Percentiles rank a stretch among this genome's conserved stretches.
Conservation (phyloP, 1,284 basidiomycete species). For the Rhodotorula sp. region DNA sequence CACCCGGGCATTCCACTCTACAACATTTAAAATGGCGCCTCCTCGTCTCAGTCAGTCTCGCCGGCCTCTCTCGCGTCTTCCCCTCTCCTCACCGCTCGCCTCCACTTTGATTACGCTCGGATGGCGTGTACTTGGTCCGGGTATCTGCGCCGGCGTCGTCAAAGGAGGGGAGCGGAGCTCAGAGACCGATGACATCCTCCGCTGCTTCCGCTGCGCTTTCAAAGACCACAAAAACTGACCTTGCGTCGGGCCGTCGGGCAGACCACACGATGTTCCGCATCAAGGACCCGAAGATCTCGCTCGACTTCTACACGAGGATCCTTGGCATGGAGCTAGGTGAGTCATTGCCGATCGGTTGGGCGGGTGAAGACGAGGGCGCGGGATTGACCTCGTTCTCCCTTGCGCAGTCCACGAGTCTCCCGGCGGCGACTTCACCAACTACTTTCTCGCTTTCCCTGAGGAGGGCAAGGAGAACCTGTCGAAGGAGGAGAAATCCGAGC, state of each 20-base stretch:
- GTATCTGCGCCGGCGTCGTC: no score
- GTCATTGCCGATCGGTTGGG: slow-evolving; percentile 11
- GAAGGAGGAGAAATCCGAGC: slow-evolving; percentile 48
- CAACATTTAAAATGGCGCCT: slow-evolving; percentile 1
- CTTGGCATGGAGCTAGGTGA: slow-evolving; percentile 82
- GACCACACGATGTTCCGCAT: slow-evolving; percentile 86
- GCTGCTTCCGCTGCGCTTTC: no score
- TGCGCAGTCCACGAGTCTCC: slow-evolving; percentile 47
- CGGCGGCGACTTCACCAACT: slow-evolving; percentile 51
- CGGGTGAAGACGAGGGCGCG: not conserved
- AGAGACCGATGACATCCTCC: no score
- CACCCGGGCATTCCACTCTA: not conserved
- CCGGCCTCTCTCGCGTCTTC: not conserved
- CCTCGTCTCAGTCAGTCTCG: slow-evolving; percentile 18
- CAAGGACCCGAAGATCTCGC: slow-evolving; percentile 52
- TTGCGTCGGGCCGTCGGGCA: not conserved
- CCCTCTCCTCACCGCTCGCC: not conserved
- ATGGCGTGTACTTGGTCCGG: no score
- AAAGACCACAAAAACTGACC: no score
- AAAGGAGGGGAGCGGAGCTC: no score
- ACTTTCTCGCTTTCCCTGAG: slow-evolving; percentile 36
- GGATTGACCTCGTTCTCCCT: not conserved
- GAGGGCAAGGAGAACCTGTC: slow-evolving; percentile 43
- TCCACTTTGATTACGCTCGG: not conserved
- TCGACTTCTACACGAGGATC: slow-evolving; percentile 51